phyloP scores from a whole-genome alignment of 2,329 filamentous ascomycete genomes.

The Xylariaceae sp. region DNA sequence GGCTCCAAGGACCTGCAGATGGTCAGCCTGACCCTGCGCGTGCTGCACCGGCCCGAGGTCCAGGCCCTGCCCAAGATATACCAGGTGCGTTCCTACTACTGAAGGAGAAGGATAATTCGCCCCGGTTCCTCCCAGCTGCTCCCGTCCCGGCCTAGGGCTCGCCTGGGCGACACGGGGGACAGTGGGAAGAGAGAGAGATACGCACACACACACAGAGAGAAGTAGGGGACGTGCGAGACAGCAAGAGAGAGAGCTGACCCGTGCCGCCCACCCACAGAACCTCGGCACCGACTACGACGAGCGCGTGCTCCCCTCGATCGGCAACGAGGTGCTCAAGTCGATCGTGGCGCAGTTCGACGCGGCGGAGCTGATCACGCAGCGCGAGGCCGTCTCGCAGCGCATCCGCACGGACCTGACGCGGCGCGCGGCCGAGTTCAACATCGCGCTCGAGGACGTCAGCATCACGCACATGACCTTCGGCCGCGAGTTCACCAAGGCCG shows the following conservation, averaged over 20 bases:
- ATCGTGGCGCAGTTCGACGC: conserved; percentile 99
- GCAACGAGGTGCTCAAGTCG: conserved; percentile 97
- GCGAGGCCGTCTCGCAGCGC: conserved; percentile 90
- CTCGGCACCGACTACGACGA: conserved; percentile 98
- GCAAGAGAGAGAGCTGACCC: neutral
- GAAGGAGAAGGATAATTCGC: too few relatives aligned
- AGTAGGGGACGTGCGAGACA: too few relatives aligned
- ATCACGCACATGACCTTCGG: conserved; percentile 99
- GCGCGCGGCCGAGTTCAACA: conserved; percentile 96
- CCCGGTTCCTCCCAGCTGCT: too few relatives aligned
- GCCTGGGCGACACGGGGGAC: too few relatives aligned
- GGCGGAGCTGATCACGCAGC: conserved; percentile 96
- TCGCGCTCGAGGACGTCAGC: conserved; percentile 94
- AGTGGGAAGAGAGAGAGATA: too few relatives aligned
- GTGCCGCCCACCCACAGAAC: conserved; percentile 49
- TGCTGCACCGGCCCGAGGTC: conserved; percentile 90
- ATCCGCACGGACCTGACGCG: conserved; percentile 89
- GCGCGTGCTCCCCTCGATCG: conserved; percentile 94
- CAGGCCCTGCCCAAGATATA: conserved; percentile 93
- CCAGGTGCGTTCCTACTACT: conserved; percentile 57
- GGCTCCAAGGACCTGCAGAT: conserved; percentile 99
- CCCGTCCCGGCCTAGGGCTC: too few relatives aligned
- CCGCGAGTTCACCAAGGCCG: conserved; percentile 95
- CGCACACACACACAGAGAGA: too few relatives aligned
- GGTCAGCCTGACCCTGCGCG: conserved; percentile 95